Conservation (phyloP, 805 yeast genomes). For the Brettanomyces sp. region DNA sequence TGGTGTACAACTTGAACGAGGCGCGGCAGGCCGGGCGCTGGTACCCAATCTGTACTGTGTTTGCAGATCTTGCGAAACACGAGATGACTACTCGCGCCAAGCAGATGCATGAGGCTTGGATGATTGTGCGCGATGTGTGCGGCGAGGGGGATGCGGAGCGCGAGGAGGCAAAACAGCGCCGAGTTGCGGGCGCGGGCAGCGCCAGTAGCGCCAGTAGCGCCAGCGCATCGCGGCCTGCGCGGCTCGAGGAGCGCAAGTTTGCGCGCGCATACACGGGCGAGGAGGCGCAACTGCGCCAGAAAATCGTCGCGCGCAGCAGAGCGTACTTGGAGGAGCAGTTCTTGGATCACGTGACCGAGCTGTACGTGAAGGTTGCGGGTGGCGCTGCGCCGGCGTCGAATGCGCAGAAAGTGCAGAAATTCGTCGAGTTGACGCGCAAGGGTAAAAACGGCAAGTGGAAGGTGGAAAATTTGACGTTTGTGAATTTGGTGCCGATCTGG, state of each 20-base stretch:
- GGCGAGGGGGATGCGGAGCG: constrained; percentile 17
- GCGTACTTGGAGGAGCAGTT: constrained; percentile 68
- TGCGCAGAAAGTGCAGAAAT: constrained; percentile 59
- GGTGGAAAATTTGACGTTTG: constrained; percentile 45
- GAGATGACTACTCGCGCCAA: constrained; percentile 56
- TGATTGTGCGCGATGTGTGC: constrained; percentile 45
- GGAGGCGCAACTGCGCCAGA: constrained; percentile 25
- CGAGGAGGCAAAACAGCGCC: constrained; percentile 23
- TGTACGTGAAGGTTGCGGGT: constrained; percentile 36
- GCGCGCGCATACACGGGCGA: constrained; percentile 21
- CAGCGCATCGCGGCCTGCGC: not conserved
- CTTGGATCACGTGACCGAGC: constrained; percentile 58
- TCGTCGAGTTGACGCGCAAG: constrained; percentile 38
- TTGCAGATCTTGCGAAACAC: constrained; percentile 49
- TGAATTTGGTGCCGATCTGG: constrained; percentile 92
- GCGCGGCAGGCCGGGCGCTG: constrained; percentile 43
- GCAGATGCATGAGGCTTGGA: constrained; percentile 70
- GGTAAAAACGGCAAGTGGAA: constrained; percentile 38
- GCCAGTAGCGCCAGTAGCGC: not conserved
- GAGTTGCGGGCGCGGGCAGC: not conserved
- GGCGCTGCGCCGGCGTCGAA: constrained; percentile 29
- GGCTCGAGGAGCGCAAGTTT: constrained; percentile 22
- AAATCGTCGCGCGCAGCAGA: constrained; percentile 47
- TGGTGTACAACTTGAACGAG: constrained; percentile 62
- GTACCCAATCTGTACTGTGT: constrained; percentile 50